Evolutionary conservation across 352 stramenopile species (phyloP).

Genomic region (Phytopythium vexans): DNA sequence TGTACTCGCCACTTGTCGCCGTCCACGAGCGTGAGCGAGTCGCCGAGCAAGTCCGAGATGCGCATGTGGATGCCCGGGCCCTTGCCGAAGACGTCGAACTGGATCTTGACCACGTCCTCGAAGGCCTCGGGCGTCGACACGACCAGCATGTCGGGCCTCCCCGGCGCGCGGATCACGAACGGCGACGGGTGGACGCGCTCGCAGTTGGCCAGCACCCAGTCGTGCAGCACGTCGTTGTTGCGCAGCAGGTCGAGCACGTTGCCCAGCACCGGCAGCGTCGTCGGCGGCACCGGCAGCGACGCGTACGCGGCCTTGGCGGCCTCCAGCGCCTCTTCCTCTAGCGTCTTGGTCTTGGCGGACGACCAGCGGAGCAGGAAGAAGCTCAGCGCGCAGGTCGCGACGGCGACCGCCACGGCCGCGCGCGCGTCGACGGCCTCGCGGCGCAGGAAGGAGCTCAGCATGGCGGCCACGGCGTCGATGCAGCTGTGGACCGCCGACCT

Average conservation of each 20-base stretch:
- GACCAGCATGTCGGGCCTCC: conserved; percentile 9
- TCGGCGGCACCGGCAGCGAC: conserved; percentile 23
- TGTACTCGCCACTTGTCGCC: conserved; percentile 9
- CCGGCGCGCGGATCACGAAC: conserved; percentile 6
- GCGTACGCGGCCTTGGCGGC: neutral
- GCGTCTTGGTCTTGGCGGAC: too few species aligned
- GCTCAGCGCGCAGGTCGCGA: too few species aligned
- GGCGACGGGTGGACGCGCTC: conserved; percentile 6
- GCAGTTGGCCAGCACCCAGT: conserved; percentile 9
- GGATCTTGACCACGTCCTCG: conserved; percentile 11
- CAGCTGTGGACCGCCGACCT: too few species aligned
- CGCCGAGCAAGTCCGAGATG: conserved; percentile 13
- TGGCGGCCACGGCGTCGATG: too few species aligned
- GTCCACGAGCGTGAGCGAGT: conserved; percentile 15
- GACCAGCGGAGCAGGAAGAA: too few species aligned
- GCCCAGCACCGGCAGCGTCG: conserved; percentile 40
- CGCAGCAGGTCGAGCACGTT: conserved; percentile 26
- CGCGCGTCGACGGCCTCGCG: too few species aligned
- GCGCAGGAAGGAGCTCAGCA: too few species aligned
- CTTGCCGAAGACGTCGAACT: conserved; percentile 11
- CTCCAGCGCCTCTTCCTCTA: too few species aligned
- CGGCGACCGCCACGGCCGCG: too few species aligned
- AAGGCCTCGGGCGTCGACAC: conserved; percentile 9
- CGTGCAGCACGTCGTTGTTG: conserved; percentile 14
- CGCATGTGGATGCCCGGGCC: conserved; percentile 6